Percentiles rank a stretch among this genome's conserved stretches.
These are phyloP conservation scores for Sicyos edulis DNA, from an alignment of 306 rosid species.

Conservation along the genomic window DNA sequence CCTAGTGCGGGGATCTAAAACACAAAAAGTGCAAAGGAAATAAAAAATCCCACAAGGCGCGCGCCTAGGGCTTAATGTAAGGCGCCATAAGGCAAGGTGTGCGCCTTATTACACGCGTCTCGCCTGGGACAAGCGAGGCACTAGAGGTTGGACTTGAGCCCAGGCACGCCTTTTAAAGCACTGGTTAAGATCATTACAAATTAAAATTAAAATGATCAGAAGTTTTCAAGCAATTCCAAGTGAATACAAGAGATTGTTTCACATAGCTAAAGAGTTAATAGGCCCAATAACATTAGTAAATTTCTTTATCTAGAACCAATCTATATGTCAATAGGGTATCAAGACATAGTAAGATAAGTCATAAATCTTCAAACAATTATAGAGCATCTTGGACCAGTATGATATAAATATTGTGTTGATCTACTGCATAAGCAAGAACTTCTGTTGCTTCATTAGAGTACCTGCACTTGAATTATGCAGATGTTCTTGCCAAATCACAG, in stretches of 20 bases:
- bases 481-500: conserved; percentile 84
- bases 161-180: no score
- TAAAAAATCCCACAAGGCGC: no score
- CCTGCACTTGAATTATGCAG: conserved; percentile 66
- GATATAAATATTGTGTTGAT: neutral
- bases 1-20: no score
- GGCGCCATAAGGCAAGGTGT: no score
- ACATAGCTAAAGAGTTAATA: conserved; percentile 9
- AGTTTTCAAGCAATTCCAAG: conserved; percentile 16
- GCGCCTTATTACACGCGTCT: no score
- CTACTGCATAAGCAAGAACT: conserved; percentile 4
- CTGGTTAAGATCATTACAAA: no score
- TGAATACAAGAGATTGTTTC: conserved; percentile 15
- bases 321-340: neutral
- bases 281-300: neutral
- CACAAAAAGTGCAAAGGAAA: no score
- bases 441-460: conserved; percentile 24
- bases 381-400: neutral
- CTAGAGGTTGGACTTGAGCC: no score
- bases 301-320: neutral
- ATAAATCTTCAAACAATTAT: neutral
- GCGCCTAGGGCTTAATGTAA: no score
- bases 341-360: neutral
- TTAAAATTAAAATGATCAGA: neutral
- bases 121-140: no score